A percentile compares a stretch with the other conserved stretches of the same genome.
Conservation (phyloP, 257 asterid species). For the Forsythia viridissima region DNA sequence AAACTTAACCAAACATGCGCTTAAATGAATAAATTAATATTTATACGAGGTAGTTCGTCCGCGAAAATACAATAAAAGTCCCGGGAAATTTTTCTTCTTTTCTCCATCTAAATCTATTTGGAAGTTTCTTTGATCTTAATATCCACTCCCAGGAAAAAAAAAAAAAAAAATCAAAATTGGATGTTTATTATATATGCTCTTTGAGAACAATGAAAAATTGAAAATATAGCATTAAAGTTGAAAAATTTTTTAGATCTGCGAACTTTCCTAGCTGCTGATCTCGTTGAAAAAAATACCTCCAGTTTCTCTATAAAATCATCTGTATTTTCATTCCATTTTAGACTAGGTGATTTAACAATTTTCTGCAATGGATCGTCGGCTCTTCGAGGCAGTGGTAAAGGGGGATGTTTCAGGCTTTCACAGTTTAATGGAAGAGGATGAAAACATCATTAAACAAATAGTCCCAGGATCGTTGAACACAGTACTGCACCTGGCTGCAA, state of each 20-base stretch:
- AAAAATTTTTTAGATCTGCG: neutral
- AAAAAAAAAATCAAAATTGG: too few species aligned
- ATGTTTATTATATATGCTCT: too few species aligned
- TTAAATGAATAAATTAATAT: too few species aligned
- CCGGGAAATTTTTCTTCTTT: too few species aligned
- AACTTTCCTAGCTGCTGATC: neutral
- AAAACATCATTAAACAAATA: slow-evolving; percentile 10
- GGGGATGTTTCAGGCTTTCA: slow-evolving; percentile 30
- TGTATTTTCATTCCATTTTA: neutral
- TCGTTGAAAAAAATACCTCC: neutral
- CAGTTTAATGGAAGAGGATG: slow-evolving; percentile 24
- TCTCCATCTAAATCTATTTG: too few species aligned
- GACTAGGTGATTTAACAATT: neutral
- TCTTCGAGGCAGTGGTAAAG: slow-evolving; percentile 28
- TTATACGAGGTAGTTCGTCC: too few species aligned
- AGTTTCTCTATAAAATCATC: neutral
- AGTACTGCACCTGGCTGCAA: slow-evolving; percentile 40
- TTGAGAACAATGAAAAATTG: too few species aligned
- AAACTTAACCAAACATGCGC: too few species aligned
- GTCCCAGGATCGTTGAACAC: slow-evolving; percentile 24
- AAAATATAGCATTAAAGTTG: too few species aligned
- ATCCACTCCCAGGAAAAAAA: too few species aligned
- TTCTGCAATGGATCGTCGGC: slow-evolving; percentile 42
- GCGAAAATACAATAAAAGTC: too few species aligned
- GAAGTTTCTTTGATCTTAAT: too few species aligned